phyloP scores from a whole-genome alignment of 345 rosid genomes.

The Diplotaxis tenuifolia region DNA sequence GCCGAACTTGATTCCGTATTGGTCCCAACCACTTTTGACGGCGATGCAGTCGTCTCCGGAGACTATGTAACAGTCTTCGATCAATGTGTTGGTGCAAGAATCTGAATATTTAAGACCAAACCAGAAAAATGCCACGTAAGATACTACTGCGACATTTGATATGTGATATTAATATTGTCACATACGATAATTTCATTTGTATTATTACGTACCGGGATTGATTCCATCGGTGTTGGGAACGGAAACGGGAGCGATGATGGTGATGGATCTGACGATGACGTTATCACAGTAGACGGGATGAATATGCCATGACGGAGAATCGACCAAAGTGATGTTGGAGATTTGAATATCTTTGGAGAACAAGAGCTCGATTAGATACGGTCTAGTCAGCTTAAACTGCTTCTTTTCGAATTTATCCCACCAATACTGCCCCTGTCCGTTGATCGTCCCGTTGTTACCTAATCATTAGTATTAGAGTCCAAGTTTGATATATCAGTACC shows the following conservation, averaged over 20 bases:
- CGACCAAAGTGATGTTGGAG: conserved; percentile 53
- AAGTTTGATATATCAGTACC: background rate
- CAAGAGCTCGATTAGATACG: conserved; percentile 67
- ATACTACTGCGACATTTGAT: too few relatives aligned
- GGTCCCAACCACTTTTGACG: conserved; percentile 77
- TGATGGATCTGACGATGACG: conserved; percentile 51
- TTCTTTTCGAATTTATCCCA: conserved; percentile 54
- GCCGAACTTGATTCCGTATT: conserved; percentile 58
- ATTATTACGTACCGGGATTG: conserved; percentile 73
- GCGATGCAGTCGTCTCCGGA: conserved; percentile 85
- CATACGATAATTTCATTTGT: too few relatives aligned
- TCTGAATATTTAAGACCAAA: conserved; percentile 37
- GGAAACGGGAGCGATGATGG: conserved; percentile 62
- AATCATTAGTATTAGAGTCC: background rate
- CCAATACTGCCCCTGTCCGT: conserved; percentile 68
- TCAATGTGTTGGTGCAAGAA: conserved; percentile 61
- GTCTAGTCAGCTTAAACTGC: conserved; percentile 51
- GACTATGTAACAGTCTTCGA: conserved; percentile 62
- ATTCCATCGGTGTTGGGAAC: conserved; percentile 86
- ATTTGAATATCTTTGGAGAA: conserved; percentile 56
- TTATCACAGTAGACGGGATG: conserved; percentile 68
- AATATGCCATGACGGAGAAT: conserved; percentile 75
- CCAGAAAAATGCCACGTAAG: background rate
- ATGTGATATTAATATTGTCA: background rate
- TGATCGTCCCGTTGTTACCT: conserved; percentile 69